Conservation (phyloP, 371 early-diverging fungal genomes). For the Parasitella parasitica region DNA sequence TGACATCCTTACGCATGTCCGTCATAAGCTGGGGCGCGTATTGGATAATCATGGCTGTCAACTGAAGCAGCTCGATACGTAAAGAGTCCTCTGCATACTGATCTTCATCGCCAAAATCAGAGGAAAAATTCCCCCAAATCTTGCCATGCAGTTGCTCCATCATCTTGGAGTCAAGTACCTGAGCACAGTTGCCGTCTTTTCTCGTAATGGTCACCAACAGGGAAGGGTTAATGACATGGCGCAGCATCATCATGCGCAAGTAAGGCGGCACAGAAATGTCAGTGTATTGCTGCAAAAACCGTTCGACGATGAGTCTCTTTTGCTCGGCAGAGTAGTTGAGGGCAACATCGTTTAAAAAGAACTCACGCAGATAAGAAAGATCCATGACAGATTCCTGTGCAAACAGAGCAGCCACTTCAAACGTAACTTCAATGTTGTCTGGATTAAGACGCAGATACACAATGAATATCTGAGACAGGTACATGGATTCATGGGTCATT, state of each 20-base stretch:
- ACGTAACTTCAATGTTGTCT: slow-evolving; percentile 69
- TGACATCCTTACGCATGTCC: slow-evolving; percentile 86
- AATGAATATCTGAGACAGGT: slow-evolving; percentile 53
- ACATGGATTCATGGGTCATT: slow-evolving; percentile 56
- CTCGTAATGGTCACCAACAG: slow-evolving; percentile 61
- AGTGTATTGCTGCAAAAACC: slow-evolving; percentile 66
- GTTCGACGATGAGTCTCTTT: slow-evolving; percentile 67
- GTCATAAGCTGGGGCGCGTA: slow-evolving; percentile 73
- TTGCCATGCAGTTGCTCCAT: slow-evolving; percentile 67
- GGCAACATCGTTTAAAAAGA: slow-evolving; percentile 70
- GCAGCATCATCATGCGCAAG: slow-evolving; percentile 67
- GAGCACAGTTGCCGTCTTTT: slow-evolving; percentile 45
- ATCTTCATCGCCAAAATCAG: slow-evolving; percentile 53
- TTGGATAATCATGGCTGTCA: slow-evolving; percentile 87
- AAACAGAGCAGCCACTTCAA: slow-evolving; percentile 75
- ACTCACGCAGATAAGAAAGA: slow-evolving; percentile 56
- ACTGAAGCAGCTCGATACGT: slow-evolving; percentile 87
- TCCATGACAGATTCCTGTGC: slow-evolving; percentile 72
- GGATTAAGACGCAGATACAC: slow-evolving; percentile 58
- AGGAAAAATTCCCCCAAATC: slow-evolving; percentile 69
- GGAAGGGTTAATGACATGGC: slow-evolving; percentile 80
- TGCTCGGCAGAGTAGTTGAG: slow-evolving; percentile 52
- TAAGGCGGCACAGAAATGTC: slow-evolving; percentile 43
- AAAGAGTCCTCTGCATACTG: slow-evolving; percentile 71
- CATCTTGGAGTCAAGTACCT: slow-evolving; percentile 65